Percentiles rank a stretch among this genome's conserved stretches.
Conservation (phyloP, 768 basidiomycete genomes). For the Mycena rosella region DNA sequence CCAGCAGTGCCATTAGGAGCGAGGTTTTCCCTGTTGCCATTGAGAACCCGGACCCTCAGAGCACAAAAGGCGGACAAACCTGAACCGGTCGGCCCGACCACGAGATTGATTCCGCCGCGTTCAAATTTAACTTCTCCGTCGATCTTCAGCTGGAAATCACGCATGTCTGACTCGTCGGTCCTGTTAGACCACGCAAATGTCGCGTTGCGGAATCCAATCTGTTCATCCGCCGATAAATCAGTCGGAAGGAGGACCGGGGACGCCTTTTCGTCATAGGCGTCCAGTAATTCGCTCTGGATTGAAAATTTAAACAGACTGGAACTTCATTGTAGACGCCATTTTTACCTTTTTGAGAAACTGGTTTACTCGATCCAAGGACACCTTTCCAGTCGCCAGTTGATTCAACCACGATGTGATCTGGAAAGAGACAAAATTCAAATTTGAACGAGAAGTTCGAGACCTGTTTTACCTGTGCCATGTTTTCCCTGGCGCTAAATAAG, state of each 20-base stretch:
- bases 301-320: not conserved
- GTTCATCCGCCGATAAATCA: slow-evolving; percentile 42
- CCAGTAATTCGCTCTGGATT: too few relatives aligned
- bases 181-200: slow-evolving; percentile 67
- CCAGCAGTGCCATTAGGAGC: slow-evolving; percentile 68
- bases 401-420: not conserved
- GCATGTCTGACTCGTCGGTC: slow-evolving; percentile 40
- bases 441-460: too few relatives aligned
- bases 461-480: too few relatives aligned
- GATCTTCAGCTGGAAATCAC: slow-evolving; percentile 64
- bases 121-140: slow-evolving; percentile 64
- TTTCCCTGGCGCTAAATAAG: too few relatives aligned
- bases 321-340: not conserved
- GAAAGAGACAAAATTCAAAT: not conserved
- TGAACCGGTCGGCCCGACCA: slow-evolving; percentile 69
- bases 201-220: slow-evolving; percentile 66
- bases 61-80: slow-evolving; percentile 25
- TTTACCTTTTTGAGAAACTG: not conserved
- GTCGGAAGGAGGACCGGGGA: too few relatives aligned
- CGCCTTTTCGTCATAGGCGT: too few relatives aligned
- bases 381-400: not conserved
- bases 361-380: too few relatives aligned
- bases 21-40: slow-evolving; percentile 67
- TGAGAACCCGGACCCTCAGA: slow-evolving; percentile 24
- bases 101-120: slow-evolving; percentile 65